Evolutionary conservation across 495 filamentous ascomycete genomes (phyloP).

Genomic region (Annulohypoxylon moriforme): DNA sequence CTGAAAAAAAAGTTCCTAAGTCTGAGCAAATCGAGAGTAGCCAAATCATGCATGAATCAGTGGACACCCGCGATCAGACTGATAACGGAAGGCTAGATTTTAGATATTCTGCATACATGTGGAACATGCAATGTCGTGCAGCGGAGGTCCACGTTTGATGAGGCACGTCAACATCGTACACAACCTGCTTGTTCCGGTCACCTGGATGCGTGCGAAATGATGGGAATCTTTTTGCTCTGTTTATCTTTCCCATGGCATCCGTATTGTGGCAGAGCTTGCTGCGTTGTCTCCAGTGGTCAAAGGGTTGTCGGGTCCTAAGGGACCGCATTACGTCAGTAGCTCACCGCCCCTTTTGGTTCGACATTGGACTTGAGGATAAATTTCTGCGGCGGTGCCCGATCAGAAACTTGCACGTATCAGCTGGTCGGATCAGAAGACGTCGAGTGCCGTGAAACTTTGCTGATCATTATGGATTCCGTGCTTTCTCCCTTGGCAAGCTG

Average conservation of each 20-base stretch:
- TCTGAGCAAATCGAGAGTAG: slow-evolving; percentile 24
- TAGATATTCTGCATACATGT: slow-evolving; percentile 46
- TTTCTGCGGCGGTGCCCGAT: slow-evolving; percentile 45
- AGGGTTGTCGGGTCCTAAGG: slow-evolving; percentile 29
- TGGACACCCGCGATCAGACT: slow-evolving; percentile 32
- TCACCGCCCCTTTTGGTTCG: slow-evolving; percentile 44
- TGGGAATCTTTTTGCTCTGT: slow-evolving; percentile 21
- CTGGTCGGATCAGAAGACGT: slow-evolving; percentile 27
- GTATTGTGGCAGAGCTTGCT: slow-evolving; percentile 38
- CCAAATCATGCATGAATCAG: slow-evolving; percentile 38
- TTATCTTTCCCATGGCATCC: slow-evolving; percentile 34
- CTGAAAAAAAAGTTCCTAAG: slow-evolving; percentile 25
- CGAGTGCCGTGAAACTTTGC: slow-evolving; percentile 28
- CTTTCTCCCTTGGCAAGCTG: slow-evolving; percentile 1
- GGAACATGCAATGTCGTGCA: slow-evolving; percentile 48
- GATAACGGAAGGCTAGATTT: slow-evolving; percentile 41
- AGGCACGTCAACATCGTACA: slow-evolving; percentile 44
- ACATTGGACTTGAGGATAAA: slow-evolving; percentile 40
- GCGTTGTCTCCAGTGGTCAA: slow-evolving; percentile 43
- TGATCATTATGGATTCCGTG: slow-evolving; percentile 20
- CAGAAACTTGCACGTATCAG: slow-evolving; percentile 34
- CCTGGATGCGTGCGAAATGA: slow-evolving; percentile 32
- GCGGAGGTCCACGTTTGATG: slow-evolving; percentile 45
- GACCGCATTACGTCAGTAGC: slow-evolving; percentile 44
- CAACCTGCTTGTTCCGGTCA: slow-evolving; percentile 37